Conservation (phyloP, 495 filamentous ascomycete genomes). For the Podospora conica region DNA sequence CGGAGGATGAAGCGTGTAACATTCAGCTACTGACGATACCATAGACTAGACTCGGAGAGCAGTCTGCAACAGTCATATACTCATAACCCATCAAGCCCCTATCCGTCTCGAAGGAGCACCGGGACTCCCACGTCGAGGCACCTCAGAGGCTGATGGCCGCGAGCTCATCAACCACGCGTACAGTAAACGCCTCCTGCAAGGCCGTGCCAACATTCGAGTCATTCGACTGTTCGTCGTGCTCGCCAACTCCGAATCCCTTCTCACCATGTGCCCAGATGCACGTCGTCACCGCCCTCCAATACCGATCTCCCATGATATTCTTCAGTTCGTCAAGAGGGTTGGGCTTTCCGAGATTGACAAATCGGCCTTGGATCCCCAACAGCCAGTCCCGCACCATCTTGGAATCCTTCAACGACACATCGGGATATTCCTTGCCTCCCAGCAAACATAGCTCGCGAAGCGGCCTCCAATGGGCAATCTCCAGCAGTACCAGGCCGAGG, state of each 20-base stretch:
- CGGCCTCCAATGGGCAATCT: conserved; percentile 48
- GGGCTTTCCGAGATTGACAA: not conserved
- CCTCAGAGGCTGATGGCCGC: conserved; percentile 12
- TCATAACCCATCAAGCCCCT: not conserved
- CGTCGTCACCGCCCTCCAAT: conserved; percentile 20
- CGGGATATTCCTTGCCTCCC: conserved; percentile 5
- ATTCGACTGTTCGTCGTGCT: conserved; percentile 19
- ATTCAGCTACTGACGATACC: not conserved
- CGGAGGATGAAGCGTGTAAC: not conserved
- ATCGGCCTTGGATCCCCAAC: conserved; percentile 16
- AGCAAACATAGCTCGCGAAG: conserved; percentile 37
- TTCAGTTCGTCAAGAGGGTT: conserved; percentile 25
- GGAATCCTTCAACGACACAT: conserved; percentile 19
- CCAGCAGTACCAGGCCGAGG: conserved; percentile 43
- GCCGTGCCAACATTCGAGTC: conserved; percentile 17
- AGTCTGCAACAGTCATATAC: not conserved
- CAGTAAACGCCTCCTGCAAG: conserved; percentile 28
- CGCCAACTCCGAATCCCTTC: conserved; percentile 25
- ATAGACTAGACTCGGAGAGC: not conserved
- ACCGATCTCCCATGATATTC: conserved; percentile 21
- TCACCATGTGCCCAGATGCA: conserved; percentile 30
- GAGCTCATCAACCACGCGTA: conserved; percentile 25
- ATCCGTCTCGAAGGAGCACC: not conserved
- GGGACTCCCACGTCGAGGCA: not conserved
- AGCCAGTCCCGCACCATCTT: conserved; percentile 25